Evolutionary conservation across 2,329 filamentous ascomycete species (phyloP).

Genomic region (Fusarium falciforme): DNA sequence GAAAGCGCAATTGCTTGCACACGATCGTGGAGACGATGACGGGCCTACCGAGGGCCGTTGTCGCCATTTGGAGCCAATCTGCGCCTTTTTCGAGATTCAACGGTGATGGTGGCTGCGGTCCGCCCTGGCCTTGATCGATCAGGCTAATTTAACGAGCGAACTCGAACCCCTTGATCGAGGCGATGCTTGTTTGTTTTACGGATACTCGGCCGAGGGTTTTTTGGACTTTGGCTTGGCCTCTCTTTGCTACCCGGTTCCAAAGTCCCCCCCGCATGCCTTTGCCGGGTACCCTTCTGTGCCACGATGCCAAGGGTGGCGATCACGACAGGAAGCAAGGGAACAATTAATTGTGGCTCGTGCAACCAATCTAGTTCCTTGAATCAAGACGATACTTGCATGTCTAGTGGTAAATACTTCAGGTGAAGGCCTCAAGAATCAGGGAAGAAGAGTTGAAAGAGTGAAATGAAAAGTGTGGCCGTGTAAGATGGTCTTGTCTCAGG

Average conservation of each 20-base stretch:
- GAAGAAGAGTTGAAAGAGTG: neutral
- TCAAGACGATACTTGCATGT: neutral
- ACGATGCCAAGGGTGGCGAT: neutral
- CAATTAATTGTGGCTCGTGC: neutral
- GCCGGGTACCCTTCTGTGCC: neutral
- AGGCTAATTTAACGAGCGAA: neutral
- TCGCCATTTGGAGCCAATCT: neutral
- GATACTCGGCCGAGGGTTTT: neutral
- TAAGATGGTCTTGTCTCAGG: neutral
- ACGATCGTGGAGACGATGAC: neutral
- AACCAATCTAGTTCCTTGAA: neutral
- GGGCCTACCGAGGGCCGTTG: neutral
- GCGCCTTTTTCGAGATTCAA: neutral
- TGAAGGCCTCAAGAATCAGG: neutral
- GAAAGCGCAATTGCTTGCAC: neutral
- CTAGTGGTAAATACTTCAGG: neutral
- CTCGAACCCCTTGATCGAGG: neutral
- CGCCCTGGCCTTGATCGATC: neutral
- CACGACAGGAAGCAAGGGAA: neutral
- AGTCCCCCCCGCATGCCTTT: neutral
- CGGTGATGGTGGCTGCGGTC: neutral
- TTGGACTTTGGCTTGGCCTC: neutral
- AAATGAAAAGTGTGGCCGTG: neutral
- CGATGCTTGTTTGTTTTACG: neutral
- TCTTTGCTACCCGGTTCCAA: neutral